Evolutionary conservation across 257 asterid genomes (phyloP).

Genomic region (Vinca minor): DNA sequence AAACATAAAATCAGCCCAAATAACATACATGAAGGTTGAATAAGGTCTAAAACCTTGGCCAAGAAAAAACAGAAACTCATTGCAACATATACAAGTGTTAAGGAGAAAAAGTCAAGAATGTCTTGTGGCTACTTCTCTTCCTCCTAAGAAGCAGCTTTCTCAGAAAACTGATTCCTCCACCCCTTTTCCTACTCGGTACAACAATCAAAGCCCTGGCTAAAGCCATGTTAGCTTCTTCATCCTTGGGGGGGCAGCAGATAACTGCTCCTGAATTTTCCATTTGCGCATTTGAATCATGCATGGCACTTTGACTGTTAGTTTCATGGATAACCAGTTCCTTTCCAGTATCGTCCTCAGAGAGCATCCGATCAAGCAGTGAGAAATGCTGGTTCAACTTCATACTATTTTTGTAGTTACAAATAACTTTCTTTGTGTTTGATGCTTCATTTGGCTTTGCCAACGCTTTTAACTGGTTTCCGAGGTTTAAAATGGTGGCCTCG

Average conservation of each 20-base stretch:
- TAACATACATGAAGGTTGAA: not conserved
- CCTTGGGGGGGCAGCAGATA: no score
- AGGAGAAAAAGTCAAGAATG: slow-evolving; percentile 33
- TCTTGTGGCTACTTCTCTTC: slow-evolving; percentile 41
- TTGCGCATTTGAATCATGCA: slow-evolving; percentile 13
- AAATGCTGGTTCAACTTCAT: slow-evolving; percentile 36
- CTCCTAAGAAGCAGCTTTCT: slow-evolving; percentile 60
- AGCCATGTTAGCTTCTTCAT: slow-evolving; percentile 8
- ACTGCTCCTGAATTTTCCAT: slow-evolving; percentile 17
- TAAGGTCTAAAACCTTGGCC: no score
- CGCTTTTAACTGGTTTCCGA: slow-evolving; percentile 65
- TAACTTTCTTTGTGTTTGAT: slow-evolving; percentile 31
- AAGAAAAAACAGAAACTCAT: slow-evolving; percentile 16
- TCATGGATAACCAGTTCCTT: slow-evolving; percentile 2
- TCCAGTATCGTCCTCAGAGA: slow-evolving; percentile 39
- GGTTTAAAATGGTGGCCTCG: slow-evolving; percentile 62
- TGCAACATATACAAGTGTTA: slow-evolving; percentile 18
- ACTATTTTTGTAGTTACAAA: slow-evolving; percentile 22
- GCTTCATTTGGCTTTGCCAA: slow-evolving; percentile 42
- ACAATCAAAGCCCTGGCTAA: slow-evolving; percentile 43
- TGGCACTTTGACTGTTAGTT: not conserved
- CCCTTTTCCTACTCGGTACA: slow-evolving; percentile 39
- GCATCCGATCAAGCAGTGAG: slow-evolving; percentile 72
- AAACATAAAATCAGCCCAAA: slow-evolving; percentile 3
- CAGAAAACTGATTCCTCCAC: slow-evolving; percentile 51